phyloP scores from a whole-genome alignment of 148 eudicot genomes.

The Tetragonia tetragonoides region DNA sequence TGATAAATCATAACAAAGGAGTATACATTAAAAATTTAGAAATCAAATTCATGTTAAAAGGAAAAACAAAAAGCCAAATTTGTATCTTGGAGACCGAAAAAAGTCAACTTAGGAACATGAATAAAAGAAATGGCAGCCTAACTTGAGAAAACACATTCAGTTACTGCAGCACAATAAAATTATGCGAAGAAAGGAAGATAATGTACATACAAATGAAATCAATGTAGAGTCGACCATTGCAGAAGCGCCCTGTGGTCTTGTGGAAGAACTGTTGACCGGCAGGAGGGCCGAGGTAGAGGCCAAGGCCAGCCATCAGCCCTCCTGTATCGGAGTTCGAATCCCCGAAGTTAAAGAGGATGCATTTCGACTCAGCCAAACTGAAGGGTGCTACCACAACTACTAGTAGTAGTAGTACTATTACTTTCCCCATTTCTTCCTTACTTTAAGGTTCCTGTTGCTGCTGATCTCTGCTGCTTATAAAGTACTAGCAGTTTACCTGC shows the following conservation, averaged over 20 bases:
- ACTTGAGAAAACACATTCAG: not conserved
- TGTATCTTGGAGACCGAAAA: too few relatives aligned
- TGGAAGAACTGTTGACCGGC: constrained; percentile 44
- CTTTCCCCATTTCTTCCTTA: too few relatives aligned
- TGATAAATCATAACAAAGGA: too few relatives aligned
- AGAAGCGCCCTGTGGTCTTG: constrained; percentile 37
- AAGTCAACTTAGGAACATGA: too few relatives aligned
- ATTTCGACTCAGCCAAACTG: constrained; percentile 24
- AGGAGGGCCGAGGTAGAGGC: constrained; percentile 37
- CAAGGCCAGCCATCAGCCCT: constrained; percentile 38
- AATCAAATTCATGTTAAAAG: too few relatives aligned
- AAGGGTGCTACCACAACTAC: constrained; percentile 2
- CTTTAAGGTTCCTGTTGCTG: too few relatives aligned
- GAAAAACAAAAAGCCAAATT: too few relatives aligned
- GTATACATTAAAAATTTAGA: too few relatives aligned
- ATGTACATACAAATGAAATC: constrained; percentile 43
- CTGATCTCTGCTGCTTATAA: too few relatives aligned
- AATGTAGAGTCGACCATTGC: constrained; percentile 46
- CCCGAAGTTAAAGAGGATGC: constrained; percentile 37
- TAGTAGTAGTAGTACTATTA: not conserved
- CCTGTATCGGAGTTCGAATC: constrained; percentile 46
- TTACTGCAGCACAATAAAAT: too few relatives aligned
- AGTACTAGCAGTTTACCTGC: too few relatives aligned
- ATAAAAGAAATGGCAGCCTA: not conserved
- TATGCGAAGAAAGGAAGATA: too few relatives aligned